These are phyloP conservation scores for Paralagenidium karlingii DNA, from an alignment of 352 stramenopile genomes.

Conservation along the genomic window DNA sequence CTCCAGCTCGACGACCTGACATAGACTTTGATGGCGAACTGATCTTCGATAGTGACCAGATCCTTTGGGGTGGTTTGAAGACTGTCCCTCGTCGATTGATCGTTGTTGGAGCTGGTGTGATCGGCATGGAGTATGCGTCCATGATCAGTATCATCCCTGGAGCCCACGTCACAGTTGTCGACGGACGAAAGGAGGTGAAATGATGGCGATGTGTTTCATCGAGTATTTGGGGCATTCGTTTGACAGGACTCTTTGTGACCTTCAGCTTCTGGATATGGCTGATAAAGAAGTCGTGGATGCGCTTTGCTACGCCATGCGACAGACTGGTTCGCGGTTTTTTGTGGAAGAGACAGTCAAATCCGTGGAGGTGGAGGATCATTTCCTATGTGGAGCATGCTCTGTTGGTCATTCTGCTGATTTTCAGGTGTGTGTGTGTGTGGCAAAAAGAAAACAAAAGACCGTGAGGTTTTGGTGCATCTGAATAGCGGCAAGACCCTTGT, in stretches of 20 bases:
- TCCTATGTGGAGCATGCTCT: background rate
- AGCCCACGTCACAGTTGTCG: constrained; percentile 83
- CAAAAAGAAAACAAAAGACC: constrained; percentile 18
- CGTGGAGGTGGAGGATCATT: constrained; percentile 60
- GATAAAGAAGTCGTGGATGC: constrained; percentile 80
- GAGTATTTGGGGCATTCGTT: background rate
- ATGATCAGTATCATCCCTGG: constrained; percentile 88
- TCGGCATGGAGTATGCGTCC: constrained; percentile 87
- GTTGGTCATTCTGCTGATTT: background rate
- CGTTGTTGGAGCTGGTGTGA: constrained; percentile 73
- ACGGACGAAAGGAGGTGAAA: constrained; percentile 77
- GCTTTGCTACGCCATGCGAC: constrained; percentile 81
- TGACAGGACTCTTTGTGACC: too few species aligned
- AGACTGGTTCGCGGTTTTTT: constrained; percentile 79
- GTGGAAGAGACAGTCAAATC: constrained; percentile 65
- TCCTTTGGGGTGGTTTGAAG: constrained; percentile 70
- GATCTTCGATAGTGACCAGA: constrained; percentile 78
- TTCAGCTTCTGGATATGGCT: constrained; percentile 81
- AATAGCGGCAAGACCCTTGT: constrained; percentile 81
- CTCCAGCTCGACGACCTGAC: constrained; percentile 56
- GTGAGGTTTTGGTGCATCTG: constrained; percentile 66
- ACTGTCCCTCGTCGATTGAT: constrained; percentile 66
- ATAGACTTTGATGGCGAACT: constrained; percentile 81
- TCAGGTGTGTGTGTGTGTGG: background rate
- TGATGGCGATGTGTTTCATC: too few species aligned